Percentiles rank a stretch among this genome's conserved stretches.
Conservation (phyloP, 1,139 yeast genomes). For the Hansenula anomala region DNA sequence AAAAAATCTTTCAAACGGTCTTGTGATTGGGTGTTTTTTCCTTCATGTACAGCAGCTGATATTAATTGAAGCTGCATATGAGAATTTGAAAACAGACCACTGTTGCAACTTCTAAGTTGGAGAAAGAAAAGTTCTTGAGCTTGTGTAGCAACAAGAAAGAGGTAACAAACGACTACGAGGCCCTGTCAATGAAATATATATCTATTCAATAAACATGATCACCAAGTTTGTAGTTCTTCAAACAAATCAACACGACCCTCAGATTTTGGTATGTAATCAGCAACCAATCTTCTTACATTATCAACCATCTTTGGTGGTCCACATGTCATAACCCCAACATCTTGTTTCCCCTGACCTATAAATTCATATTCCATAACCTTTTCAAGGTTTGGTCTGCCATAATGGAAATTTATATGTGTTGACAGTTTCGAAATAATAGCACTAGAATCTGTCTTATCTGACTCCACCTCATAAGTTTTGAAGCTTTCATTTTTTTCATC, state of each 20-base stretch:
- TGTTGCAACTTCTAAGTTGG: no score
- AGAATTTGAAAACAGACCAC: no score
- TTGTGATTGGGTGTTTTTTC: no score
- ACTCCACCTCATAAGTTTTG: background rate
- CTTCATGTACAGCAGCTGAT: no score
- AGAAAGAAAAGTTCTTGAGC: no score
- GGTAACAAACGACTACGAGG: no score
- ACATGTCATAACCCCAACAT: slow-evolving; percentile 40
- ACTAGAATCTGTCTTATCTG: no score
- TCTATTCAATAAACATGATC: no score
- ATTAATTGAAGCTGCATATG: no score
- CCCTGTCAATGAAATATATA: no score
- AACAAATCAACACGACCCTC: slow-evolving; percentile 39
- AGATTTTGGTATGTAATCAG: slow-evolving; percentile 24
- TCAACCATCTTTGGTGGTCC: slow-evolving; percentile 50
- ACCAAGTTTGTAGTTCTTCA: slow-evolving; percentile 40
- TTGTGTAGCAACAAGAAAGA: no score
- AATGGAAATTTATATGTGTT: slow-evolving; percentile 3
- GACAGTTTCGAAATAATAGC: background rate
- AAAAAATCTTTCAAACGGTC: no score
- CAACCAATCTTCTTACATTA: slow-evolving; percentile 32
- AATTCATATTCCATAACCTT: slow-evolving; percentile 22
- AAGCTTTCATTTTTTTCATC: background rate
- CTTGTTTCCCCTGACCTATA: slow-evolving; percentile 18
- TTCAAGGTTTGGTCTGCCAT: slow-evolving; percentile 33